Evolutionary conservation across 176 grass and related monocot genomes (phyloP), one percentile per base, ranked within the genome.

Genomic region (Zea luxurians): DNA sequence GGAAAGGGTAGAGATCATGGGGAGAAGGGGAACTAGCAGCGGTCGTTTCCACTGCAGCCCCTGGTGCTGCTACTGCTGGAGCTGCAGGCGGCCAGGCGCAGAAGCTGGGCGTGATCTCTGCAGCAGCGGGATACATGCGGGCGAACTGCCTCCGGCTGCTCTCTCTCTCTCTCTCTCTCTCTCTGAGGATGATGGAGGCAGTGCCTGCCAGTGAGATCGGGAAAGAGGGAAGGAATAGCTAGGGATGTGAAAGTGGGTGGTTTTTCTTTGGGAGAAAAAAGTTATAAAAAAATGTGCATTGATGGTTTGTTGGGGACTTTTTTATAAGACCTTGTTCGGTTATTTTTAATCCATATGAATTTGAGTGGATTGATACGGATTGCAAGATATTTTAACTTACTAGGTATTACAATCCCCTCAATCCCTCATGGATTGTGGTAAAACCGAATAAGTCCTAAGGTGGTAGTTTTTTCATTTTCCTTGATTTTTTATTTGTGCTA

Each of bases 41-140:
- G 66, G 71, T 81, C 68, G 82, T 82, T 78, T 76, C 61, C 77
- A 87, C 91, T 90, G 90, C 87, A 75, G 83, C 37, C 6, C 27
- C 53, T 77, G 71, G 70, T 37, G 79, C 50, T 21, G 60, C 64
- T 6, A 68, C 41, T 44, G 64, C 37, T 70, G 76, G 21, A 41
- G 16, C 17, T n/a, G 63, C 37, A 59, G 48, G n/a, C n/a, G n/a
- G n/a, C n/a, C n/a, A n/a, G n/a, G 70, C 43, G 72, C 78, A 54
- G 84, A 54, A 76, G 74, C 61, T 65, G 75, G 20, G 7, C 49
- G 15, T 71, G 78, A 81, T 81, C 54, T 71, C 21, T 46, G 78
- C 67, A 38, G 78, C 78, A 81, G 78, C 54, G 42, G 54, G 41
- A 71, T 69, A 79, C 64, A 60, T 80, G 66, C 66, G 77, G 77